Conservation (phyloP, 2,329 filamentous ascomycete genomes). For the Hymenoscyphus repandus region DNA sequence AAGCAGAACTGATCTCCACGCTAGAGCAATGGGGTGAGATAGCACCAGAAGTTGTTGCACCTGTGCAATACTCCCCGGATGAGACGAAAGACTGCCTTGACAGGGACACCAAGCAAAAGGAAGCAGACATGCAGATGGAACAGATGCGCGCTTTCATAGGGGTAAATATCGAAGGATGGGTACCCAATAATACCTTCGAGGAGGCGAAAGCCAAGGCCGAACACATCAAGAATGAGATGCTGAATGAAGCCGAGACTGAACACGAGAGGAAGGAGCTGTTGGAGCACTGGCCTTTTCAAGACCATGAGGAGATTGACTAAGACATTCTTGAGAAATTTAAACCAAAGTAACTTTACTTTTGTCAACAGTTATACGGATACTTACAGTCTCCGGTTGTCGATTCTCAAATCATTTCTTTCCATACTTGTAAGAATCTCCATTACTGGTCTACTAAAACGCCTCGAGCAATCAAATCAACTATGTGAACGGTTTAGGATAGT, state of each 20-base stretch:
- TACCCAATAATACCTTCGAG: background rate
- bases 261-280: constrained; percentile 1
- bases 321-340: no score
- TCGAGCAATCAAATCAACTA: no score
- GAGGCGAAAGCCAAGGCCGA: constrained; percentile 1
- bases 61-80: background rate
- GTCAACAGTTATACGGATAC: no score
- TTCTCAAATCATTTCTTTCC: no score
- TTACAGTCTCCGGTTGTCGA: no score
- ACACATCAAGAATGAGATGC: constrained; percentile 2
- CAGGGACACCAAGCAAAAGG: constrained; percentile 8
- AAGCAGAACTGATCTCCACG: constrained; percentile 18
- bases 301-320: constrained; percentile 7
- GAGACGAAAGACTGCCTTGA: constrained; percentile 7
- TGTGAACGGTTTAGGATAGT: no score
- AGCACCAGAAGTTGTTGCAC: background rate
- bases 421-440: no score
- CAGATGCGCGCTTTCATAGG: constrained; percentile 4
- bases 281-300: constrained; percentile 4
- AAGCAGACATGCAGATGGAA: constrained; percentile 8
- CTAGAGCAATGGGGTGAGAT: constrained; percentile 17
- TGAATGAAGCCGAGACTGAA: background rate
- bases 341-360: no score
- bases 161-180: constrained; percentile 4
- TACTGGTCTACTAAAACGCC: no score